Evolutionary conservation across 768 basidiomycete genomes (phyloP), one percentile per base, ranked within the genome.

Genomic region (Filobasidium floriforme): DNA sequence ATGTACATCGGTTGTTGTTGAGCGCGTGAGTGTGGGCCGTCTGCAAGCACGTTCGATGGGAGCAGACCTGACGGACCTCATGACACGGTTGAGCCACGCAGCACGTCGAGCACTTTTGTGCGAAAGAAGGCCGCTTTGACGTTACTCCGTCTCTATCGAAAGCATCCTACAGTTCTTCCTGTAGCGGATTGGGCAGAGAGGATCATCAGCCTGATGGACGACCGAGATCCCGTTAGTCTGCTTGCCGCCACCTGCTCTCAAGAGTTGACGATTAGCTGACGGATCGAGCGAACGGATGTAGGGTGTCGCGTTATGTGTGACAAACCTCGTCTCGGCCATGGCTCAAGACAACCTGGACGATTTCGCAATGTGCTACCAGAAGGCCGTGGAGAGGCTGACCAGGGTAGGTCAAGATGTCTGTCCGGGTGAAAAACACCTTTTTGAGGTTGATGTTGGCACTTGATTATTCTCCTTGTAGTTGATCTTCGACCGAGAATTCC

Each of bases 101-200:
- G 94, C 52, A 97, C 93, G 22, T 97, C 94, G 0, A 87, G 88
- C 71, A 89, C 82, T 57, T 97, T 99, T 72, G 96, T 98, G 62
- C 93, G 92, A 82, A 99, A 99, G 82, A 99, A 99, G 78, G 94
- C 96, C 1, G 96, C 96, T 1, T 80, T 99, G 66, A 98, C 96
- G 0, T 79, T 98, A 32, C 83, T 99, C 32, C 84, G 96, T 60
- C 81, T 99, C 43, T 98, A 98, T 74, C 87, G 96, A 65, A 99
- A 99, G 77, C 92, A 96, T 74, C 90, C 92, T 2, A 89, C 89
- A 67, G 91, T 96, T 60, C 87, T 99, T 65, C 90, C 91, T 32
- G 90, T 89, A 0, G 86, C 84, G 19, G 96, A 98, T 75, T 99
- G 96, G 96, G 96, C 92, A 0, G 81, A 94, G 64, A 86, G 96